Conservation (phyloP, 2,329 filamentous ascomycete genomes). For the Exophiala sp. region DNA sequence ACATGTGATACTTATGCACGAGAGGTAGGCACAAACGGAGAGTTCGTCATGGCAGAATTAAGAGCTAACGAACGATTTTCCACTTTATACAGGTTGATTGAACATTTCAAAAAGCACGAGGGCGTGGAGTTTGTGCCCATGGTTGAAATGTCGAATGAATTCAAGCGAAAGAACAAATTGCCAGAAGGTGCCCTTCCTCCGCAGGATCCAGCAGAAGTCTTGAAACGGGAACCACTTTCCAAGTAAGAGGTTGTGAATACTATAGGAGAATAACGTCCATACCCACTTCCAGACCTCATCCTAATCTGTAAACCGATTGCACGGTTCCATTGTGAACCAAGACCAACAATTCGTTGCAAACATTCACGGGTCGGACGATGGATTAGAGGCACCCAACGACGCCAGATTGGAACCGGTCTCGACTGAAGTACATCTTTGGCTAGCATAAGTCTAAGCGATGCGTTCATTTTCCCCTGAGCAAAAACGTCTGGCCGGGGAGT, state of each 20-base stretch:
- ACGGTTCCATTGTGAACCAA: neutral
- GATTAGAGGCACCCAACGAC: too few species aligned
- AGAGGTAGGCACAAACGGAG: neutral
- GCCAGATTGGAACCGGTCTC: too few species aligned
- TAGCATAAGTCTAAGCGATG: neutral
- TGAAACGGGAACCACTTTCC: constrained; percentile 3
- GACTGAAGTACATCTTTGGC: neutral
- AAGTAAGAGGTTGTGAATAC: neutral
- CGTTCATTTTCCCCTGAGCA: neutral
- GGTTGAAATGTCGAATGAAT: constrained; percentile 67
- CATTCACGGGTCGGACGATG: too few species aligned
- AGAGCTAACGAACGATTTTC: neutral
- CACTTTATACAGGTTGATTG: constrained; percentile 47
- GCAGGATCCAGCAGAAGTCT: constrained; percentile 1
- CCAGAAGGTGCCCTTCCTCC: constrained; percentile 47
- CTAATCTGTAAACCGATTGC: neutral
- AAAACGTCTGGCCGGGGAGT: neutral
- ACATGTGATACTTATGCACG: neutral
- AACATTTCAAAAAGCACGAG: constrained; percentile 62
- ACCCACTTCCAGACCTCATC: neutral
- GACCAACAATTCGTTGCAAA: too few species aligned
- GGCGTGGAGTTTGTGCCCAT: constrained; percentile 50
- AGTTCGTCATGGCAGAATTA: neutral
- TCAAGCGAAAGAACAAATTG: constrained; percentile 61
- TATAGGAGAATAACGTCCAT: neutral